A percentile compares a stretch with the other conserved stretches of the same genome.
Evolutionary conservation across 1,139 yeast species (phyloP).

Genomic region (Candida dubliniensis): DNA sequence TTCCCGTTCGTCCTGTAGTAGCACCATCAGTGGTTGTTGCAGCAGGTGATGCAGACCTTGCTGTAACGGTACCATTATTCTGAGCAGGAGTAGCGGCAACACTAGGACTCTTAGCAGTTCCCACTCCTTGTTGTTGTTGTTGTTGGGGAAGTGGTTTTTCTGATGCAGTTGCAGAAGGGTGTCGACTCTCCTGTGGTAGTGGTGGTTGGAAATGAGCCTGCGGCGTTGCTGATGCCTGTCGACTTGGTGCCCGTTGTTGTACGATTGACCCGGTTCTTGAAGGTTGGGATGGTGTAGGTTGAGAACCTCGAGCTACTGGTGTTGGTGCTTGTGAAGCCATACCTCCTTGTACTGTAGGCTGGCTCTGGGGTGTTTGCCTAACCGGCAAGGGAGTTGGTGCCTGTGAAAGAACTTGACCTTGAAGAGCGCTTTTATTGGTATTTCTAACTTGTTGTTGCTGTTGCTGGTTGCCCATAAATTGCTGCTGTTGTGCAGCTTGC

Average conservation of each 20-base stretch:
- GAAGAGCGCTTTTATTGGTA: slow-evolving; percentile 8
- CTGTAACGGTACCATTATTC: slow-evolving; percentile 1
- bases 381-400: slow-evolving; percentile 10
- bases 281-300: slow-evolving; percentile 12
- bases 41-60: slow-evolving; percentile 4
- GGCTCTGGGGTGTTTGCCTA: slow-evolving; percentile 13
- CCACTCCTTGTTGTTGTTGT: slow-evolving; percentile 5
- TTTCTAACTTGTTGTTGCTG: slow-evolving; percentile 9
- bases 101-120: slow-evolving; percentile 10
- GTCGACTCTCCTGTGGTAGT: slow-evolving; percentile 9
- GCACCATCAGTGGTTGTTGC: slow-evolving; percentile 6
- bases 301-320: slow-evolving; percentile 8
- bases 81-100: slow-evolving; percentile 6
- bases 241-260: slow-evolving; percentile 8
- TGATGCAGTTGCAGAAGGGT: slow-evolving; percentile 6
- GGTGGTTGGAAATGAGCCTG: slow-evolving; percentile 9
- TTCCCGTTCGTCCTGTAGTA: slow-evolving; percentile 7
- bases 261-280: slow-evolving; percentile 8
- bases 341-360: slow-evolving; percentile 6
- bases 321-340: slow-evolving; percentile 27
- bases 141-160: slow-evolving; percentile 5
- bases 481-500: slow-evolving; percentile 8
- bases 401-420: slow-evolving; percentile 10
- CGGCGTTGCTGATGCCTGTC: slow-evolving; percentile 14
- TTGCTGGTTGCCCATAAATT: slow-evolving; percentile 7